Conservation (phyloP, 2,329 filamentous ascomycete species). For the Fusarium staphyleae region DNA sequence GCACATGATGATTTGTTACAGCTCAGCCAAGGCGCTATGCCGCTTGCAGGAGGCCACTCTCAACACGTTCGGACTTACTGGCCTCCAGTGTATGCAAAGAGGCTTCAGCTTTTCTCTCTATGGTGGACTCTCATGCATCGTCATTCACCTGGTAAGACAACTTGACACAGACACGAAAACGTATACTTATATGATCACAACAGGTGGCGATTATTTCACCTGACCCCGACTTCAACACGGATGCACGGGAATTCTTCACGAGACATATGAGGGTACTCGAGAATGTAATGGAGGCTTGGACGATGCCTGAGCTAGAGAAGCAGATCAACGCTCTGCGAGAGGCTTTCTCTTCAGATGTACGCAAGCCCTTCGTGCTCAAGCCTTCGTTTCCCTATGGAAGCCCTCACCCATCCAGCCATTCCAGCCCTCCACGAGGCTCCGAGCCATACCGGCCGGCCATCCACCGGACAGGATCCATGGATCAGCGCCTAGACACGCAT, state of each 20-base stretch:
- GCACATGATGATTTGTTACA: slow-evolving; percentile 86
- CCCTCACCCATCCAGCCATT: slow-evolving; percentile 68
- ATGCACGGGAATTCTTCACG: slow-evolving; percentile 88
- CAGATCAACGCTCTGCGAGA: slow-evolving; percentile 89
- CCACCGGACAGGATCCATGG: slow-evolving; percentile 58
- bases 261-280: slow-evolving; percentile 95
- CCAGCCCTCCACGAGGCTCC: slow-evolving; percentile 67
- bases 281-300: slow-evolving; percentile 81
- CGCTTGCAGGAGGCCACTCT: slow-evolving; percentile 85
- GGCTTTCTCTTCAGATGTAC: slow-evolving; percentile 87
- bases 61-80: slow-evolving; percentile 76
- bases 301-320: slow-evolving; percentile 86
- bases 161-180: not conserved
- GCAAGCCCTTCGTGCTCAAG: slow-evolving; percentile 88
- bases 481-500: slow-evolving; percentile 61
- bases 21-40: slow-evolving; percentile 84
- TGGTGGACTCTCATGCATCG: slow-evolving; percentile 86
- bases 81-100: slow-evolving; percentile 88
- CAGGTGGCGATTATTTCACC: slow-evolving; percentile 93
- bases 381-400: slow-evolving; percentile 87
- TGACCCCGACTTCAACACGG: slow-evolving; percentile 83
- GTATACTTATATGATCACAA: slow-evolving; percentile 2
- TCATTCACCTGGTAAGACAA: slow-evolving; percentile 82
- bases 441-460: slow-evolving; percentile 57
- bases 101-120: slow-evolving; percentile 98